Evolutionary conservation across 768 basidiomycete species (phyloP).

Genomic region (Pleurotus giganteus): DNA sequence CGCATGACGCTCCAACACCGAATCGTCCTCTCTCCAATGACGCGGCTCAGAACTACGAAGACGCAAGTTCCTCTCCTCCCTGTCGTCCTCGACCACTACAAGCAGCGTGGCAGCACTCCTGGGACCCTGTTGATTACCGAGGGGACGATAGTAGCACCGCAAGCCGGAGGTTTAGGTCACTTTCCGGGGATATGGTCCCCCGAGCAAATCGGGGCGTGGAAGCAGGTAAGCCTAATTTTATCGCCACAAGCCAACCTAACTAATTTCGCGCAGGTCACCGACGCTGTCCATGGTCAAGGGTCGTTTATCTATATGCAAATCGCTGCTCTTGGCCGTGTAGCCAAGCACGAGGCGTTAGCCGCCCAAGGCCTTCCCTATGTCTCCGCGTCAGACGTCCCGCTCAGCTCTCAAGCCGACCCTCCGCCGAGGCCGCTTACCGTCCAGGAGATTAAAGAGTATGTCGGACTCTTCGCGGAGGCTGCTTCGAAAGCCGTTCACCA

Average conservation of each 20-base stretch:
- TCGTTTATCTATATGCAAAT: neutral
- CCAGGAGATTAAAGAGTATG: neutral
- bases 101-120: conserved; percentile 20
- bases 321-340: neutral
- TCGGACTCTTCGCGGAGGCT: neutral
- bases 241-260: neutral
- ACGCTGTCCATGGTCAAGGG: neutral
- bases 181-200: conserved; percentile 39
- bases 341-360: neutral
- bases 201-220: conserved; percentile 46
- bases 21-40: neutral
- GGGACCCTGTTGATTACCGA: conserved; percentile 36
- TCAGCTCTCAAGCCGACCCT: neutral
- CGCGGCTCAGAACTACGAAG: neutral
- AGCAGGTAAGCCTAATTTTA: conserved; percentile 31
- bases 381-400: neutral
- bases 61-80: conserved; percentile 26
- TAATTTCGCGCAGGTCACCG: conserved; percentile 7
- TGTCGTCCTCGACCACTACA: conserved; percentile 20
- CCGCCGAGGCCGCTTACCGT: neutral
- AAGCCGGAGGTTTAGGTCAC: conserved; percentile 27
- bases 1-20: neutral
- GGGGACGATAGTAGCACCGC: conserved; percentile 30
- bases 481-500: neutral
- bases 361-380: neutral